Base-by-base conservation (phyloP, 345 rosid genomes). In the Moricandia moricandioides region DNA sequence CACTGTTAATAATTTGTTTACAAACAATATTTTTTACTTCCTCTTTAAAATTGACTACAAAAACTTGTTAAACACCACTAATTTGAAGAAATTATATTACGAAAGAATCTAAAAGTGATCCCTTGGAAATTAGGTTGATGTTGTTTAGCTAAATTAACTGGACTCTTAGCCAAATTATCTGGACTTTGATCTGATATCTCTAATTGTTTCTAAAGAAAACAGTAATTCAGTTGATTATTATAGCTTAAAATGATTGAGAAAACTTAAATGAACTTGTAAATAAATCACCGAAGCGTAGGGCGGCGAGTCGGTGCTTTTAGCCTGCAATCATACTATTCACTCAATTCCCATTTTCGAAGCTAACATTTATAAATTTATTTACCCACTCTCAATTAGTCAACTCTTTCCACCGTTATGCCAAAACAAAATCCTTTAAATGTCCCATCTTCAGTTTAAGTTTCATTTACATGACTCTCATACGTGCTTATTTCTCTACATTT, bases 261-360 rank as follows among this genome's bases (percentile, higher is more conserved):
- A 31, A 54, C 54, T 11, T 8, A 62, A 55, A 39, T 74, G 67
- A 27, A 26, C 13, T 58, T 45, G 58, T 33, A 29, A 52, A 56
- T 51, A 56, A 47, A 27, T 11, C 13, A 39, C 45, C 13, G n/a
- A 39, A 39, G 45, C 45, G 13, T 71, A 78, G 77, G 81, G 64
- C 73, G 77, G 81, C 81, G 77, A 78, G 62, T 55, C 69, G 57
- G 67, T 65, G 62, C 51, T 72, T 71, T 71, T 71, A 78, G 77
- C 45, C 72, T 65, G 72, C 31, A 60, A 21, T 71, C 68, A 37
- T 56, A 77, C 67, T 65, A 77, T 70, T 57, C 67, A 71, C 7
- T 65, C n/a, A 34, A 17, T 71, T 59, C 26, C 51, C 70, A 65
- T 59, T 59, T 57, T 67, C 43, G 57, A 40, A 40, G 29, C 35